These are phyloP conservation scores for Rhynchospora tenuis DNA, from an alignment of 176 grass and related monocot genomes.

Conservation along the genomic window DNA sequence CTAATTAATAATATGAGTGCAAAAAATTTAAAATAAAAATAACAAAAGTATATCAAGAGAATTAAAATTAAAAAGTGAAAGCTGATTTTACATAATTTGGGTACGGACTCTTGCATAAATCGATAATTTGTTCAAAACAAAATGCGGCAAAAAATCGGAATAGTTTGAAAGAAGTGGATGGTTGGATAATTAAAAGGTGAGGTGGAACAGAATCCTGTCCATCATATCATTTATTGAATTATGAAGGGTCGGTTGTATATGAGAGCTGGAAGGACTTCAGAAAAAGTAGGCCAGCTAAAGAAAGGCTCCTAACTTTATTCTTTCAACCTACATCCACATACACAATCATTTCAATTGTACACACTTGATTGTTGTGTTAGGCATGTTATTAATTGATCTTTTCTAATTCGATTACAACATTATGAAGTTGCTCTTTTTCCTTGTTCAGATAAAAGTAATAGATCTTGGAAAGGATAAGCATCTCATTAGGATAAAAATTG, in stretches of 20 bases:
- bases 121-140: not conserved
- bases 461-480: not conserved
- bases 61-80: too few relatives aligned
- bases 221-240: not conserved
- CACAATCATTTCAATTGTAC: not conserved
- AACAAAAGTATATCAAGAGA: too few relatives aligned
- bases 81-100: not conserved
- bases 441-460: not conserved
- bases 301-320: not conserved
- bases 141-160: not conserved
- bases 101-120: not conserved
- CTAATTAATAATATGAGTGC: too few relatives aligned
- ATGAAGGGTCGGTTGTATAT: not conserved
- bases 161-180: not conserved
- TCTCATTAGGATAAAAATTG: too few relatives aligned
- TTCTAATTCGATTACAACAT: not conserved
- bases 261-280: not conserved
- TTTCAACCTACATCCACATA: not conserved
- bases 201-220: not conserved
- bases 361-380: not conserved
- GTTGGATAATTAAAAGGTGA: not conserved
- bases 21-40: not conserved
- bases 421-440: not conserved
- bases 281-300: not conserved
- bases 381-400: not conserved